Base-by-base conservation (phyloP, 257 asterid species). In the Solanum virginianum region DNA sequence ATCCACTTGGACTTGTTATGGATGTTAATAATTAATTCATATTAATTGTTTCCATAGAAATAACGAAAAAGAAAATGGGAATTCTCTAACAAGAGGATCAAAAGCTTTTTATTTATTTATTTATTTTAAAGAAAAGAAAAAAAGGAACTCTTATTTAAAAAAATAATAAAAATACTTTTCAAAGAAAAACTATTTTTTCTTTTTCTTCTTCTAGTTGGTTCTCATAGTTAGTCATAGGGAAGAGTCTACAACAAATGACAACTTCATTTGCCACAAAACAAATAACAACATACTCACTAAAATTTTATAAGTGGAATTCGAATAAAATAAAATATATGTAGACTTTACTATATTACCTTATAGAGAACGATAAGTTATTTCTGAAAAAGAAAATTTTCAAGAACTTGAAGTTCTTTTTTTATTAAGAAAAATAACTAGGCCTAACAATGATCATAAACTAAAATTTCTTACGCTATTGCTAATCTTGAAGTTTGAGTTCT, bases 381-480 rank as follows among this genome's bases (percentile, higher is more conserved):
- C 3, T 29, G 32, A 2, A 45, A 47, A 43, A 13, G 10, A 20
- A 0, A 41, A 5, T 10, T 20, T n/a, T 71, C 32, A 14, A 71
- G 18, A n/a, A 74, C n/a, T 6, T 45, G 5, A 45, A 43, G 11
- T n/a, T 71, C 36, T 32, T 32, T 11, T 32, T 66, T 15, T 8
- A 4, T 10, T n/a, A 60, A 3, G 4, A 7, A 66, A 29, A 63
- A 63, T 0, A 56, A 56, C 22, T 1, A 20, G 63, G 63, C 26
- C 18, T 0, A 3, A 57, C 3, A 20, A 2, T 57, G 13, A 20
- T 0, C 11, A 65, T 13, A 26, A 13, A 65, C 5, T 26, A 65
- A 65, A 65, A 13, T 0, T 0, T 1, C 1, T 13, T 4, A 1
- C 10, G 6, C 0, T 5, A 0, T 63, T 1, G 3, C 8, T 24